These are phyloP conservation scores for Zygnema cylindricum DNA, from an alignment of 139 green algal genomes.

Conservation along the genomic window DNA sequence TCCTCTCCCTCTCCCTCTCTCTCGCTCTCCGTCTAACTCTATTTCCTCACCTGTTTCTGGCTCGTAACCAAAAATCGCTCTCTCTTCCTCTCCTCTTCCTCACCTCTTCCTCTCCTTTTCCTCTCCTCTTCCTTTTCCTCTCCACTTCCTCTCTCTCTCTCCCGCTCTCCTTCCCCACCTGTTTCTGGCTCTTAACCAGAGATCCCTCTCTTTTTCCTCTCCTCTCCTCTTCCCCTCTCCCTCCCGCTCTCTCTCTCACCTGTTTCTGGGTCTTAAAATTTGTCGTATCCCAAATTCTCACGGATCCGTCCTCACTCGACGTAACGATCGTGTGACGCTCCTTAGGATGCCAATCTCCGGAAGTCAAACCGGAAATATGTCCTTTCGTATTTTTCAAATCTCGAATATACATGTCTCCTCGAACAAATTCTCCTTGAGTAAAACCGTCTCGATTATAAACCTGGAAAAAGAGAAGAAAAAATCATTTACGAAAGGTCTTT, in stretches of 20 bases:
- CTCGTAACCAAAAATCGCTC: no score
- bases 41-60: no score
- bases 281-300: slow-evolving; percentile 85
- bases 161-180: no score
- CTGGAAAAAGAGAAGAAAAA: slow-evolving; percentile 22
- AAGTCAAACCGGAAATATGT: slow-evolving; percentile 80
- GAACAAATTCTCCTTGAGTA: slow-evolving; percentile 76
- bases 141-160: no score
- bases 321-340: slow-evolving; percentile 84
- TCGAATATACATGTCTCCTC: slow-evolving; percentile 97
- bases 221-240: neutral
- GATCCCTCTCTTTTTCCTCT: no score
- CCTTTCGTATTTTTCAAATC: slow-evolving; percentile 92
- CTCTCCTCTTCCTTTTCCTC: neutral
- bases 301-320: slow-evolving; percentile 86
- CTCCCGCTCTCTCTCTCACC: slow-evolving; percentile 3
- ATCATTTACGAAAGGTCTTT: no score
- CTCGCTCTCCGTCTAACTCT: no score
- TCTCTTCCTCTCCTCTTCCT: neutral
- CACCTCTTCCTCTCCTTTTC: neutral
- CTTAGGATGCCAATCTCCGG: slow-evolving; percentile 85
- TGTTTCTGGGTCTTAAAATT: slow-evolving; percentile 82
- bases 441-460: slow-evolving; percentile 86
- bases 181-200: no score
- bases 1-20: no score